These are phyloP conservation scores for Hymenoscyphus albidus DNA, from an alignment of 2,329 filamentous ascomycete species.

Conservation along the genomic window DNA sequence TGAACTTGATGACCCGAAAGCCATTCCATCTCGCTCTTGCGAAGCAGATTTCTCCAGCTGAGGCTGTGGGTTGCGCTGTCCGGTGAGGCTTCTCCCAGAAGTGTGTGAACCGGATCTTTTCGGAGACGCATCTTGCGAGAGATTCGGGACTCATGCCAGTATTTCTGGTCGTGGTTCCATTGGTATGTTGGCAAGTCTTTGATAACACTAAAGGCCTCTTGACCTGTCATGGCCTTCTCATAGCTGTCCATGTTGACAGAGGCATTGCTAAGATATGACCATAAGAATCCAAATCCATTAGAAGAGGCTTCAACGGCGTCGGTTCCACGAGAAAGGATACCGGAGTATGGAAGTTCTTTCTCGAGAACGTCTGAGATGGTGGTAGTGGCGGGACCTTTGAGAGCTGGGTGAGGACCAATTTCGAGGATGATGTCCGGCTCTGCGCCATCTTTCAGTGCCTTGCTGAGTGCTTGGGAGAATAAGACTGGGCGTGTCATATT, in stretches of 20 bases:
- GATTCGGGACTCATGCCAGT: constrained; percentile 19
- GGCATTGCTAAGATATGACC: constrained; percentile 25
- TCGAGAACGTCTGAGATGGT: too few relatives aligned
- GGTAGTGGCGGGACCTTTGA: constrained; percentile 7
- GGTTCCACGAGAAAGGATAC: too few relatives aligned
- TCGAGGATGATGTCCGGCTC: background rate
- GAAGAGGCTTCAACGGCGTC: too few relatives aligned
- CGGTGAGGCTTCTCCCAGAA: constrained; percentile 13
- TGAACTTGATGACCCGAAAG: constrained; percentile 42
- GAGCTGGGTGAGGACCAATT: constrained; percentile 11
- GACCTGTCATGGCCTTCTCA: constrained; percentile 33
- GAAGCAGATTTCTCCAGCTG: too few relatives aligned
- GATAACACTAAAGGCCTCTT: background rate
- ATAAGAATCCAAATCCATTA: constrained; percentile 23
- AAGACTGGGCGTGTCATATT: constrained; percentile 44
- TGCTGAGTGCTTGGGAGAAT: constrained; percentile 28
- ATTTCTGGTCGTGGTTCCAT: constrained; percentile 17
- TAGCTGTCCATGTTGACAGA: background rate
- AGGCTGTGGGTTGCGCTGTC: too few relatives aligned
- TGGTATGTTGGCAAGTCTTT: constrained; percentile 19
- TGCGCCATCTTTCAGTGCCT: too few relatives aligned
- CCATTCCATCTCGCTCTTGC: constrained; percentile 34
- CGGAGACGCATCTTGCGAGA: constrained; percentile 1
- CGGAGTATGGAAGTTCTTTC: too few relatives aligned
- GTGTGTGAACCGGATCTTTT: constrained; percentile 8